These are phyloP conservation scores for Speleostelium caveatum DNA, from an alignment of 78 protist genomes.

Conservation along the genomic window DNA sequence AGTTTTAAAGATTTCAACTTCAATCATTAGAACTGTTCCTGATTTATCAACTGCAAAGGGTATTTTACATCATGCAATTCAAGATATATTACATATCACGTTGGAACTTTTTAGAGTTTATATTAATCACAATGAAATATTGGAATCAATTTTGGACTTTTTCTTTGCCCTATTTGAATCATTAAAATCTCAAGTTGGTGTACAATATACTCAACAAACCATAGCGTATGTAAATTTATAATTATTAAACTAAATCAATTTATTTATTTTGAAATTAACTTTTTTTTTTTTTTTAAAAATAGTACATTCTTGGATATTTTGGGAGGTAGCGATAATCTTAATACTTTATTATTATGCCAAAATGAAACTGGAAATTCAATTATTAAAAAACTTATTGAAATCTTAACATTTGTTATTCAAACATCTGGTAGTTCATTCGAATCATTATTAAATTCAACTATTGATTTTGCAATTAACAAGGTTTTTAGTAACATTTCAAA, in stretches of 20 bases:
- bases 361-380: slow-evolving; percentile 36
- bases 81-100: slow-evolving; percentile 33
- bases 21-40: slow-evolving; percentile 51
- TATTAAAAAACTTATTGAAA: slow-evolving; percentile 28
- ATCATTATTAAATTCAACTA: slow-evolving; percentile 13
- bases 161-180: slow-evolving; percentile 52
- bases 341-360: background rate
- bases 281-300: background rate
- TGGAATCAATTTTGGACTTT: slow-evolving; percentile 40
- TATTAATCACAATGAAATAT: background rate
- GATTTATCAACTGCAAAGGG: slow-evolving; percentile 38
- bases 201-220: slow-evolving; percentile 50
- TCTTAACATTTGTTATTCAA: slow-evolving; percentile 47
- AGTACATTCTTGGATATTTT: slow-evolving; percentile 55
- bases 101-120: slow-evolving; percentile 25
- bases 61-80: slow-evolving; percentile 61
- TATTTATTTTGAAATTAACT: too few relatives aligned
- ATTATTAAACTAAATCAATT: too few relatives aligned
- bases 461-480: slow-evolving; percentile 53
- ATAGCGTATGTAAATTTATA: slow-evolving; percentile 23
- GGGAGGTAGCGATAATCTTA: slow-evolving; percentile 41
- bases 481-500: slow-evolving; percentile 19
- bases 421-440: slow-evolving; percentile 47
- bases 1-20: slow-evolving; percentile 4
- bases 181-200: slow-evolving; percentile 58